Evolutionary conservation across 208 protist genomes (phyloP), one percentile per base, ranked within the genome.

Genomic region (Trypanosoma caninum): DNA sequence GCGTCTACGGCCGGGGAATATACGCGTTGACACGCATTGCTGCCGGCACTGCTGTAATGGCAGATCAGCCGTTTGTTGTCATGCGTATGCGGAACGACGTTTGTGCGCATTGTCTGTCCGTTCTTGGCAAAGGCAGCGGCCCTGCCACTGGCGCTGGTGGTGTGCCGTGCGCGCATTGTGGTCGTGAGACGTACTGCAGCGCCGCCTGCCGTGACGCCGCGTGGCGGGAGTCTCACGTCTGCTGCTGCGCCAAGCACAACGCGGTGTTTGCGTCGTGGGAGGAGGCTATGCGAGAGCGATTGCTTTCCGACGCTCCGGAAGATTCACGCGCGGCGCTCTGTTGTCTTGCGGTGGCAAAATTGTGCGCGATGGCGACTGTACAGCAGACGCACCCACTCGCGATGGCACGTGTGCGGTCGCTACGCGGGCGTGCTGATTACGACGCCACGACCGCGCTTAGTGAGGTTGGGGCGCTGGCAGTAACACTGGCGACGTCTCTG

Each of bases 291-390:
- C 35, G 51, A 16, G 78, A 87, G 27, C 46, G 67, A 44, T 44
- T 87, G 23, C 9, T n/a, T 13, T 37, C 64, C 34, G 63, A 59
- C 20, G 25, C 50, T n/a, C 46, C 53, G 23, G 74, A 78, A 14
- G 69, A 86, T 22, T 65, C 77, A 11, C 72, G 83, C 1, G 85
- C 81, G 0, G 82, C 85, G 16, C 56, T 93, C 35, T 74, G 73
- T 20, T 95, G 85, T 57, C 53, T 95, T 6, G 66, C 82, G 2
- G 85, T 95, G 1, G 72, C 78, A 10, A 92, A 93, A 64, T 44
- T 95, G 11, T 90, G 80, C 38, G 78, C 76, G 7, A 85, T 93
- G 83, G 78, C 85, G 8, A 92, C 89, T 5, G 61, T 93, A 46
- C 71, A 80, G 65, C 76, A 86, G 71, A 25, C 65, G 46, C 85